Percentiles rank a stretch among this genome's conserved stretches.
These are phyloP conservation scores for Heimioporus retisporus DNA, from an alignment of 1,284 basidiomycete genomes.

Conservation along the genomic window DNA sequence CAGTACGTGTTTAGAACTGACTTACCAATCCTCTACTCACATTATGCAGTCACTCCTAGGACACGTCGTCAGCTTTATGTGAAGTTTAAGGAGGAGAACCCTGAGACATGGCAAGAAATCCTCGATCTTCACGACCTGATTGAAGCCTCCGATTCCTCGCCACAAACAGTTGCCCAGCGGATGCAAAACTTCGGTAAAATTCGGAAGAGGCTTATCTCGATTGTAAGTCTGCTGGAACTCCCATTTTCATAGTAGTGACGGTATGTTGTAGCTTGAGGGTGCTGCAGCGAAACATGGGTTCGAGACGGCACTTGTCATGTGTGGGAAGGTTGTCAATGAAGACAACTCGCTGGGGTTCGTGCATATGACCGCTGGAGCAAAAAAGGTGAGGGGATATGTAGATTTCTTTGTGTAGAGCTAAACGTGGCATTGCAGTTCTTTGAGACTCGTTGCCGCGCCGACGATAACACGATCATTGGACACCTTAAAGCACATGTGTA, in stretches of 20 bases:
- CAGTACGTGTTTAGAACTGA: background rate
- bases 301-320: slow-evolving; percentile 10
- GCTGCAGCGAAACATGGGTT: slow-evolving; percentile 9
- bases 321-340: slow-evolving; percentile 11
- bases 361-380: slow-evolving; percentile 6
- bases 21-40: no score
- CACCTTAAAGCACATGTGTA: background rate
- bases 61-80: background rate
- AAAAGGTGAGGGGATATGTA: background rate
- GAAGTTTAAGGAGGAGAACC: slow-evolving; percentile 15
- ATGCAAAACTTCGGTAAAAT: slow-evolving; percentile 3
- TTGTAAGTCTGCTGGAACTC: background rate
- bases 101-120: slow-evolving; percentile 12
- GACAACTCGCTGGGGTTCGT: slow-evolving; percentile 2
- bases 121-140: slow-evolving; percentile 2
- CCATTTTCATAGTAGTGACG: background rate
- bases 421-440: slow-evolving; percentile 2
- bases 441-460: background rate
- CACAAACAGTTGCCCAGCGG: slow-evolving; percentile 4
- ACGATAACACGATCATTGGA: slow-evolving; percentile 3
- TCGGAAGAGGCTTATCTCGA: background rate
- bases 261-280: background rate
- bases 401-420: background rate
- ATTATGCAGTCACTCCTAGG: slow-evolving; percentile 1
- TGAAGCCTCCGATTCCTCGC: background rate